A percentile compares a stretch with the other conserved stretches of the same genome.
Evolutionary conservation across 2,329 filamentous ascomycete genomes (phyloP).

Genomic region (Aspergillus amoenus): DNA sequence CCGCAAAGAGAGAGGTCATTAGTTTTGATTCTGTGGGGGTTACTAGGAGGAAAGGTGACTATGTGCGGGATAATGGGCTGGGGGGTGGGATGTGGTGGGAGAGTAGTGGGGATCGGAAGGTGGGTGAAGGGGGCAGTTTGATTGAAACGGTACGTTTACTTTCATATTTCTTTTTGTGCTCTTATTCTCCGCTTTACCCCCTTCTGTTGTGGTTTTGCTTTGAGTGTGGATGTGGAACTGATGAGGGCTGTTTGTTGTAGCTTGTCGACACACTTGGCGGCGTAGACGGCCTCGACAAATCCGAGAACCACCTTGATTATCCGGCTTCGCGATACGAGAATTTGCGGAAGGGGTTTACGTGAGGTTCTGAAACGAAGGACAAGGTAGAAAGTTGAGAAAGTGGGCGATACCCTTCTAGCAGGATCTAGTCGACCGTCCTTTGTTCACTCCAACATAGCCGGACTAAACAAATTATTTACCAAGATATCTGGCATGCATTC

Average conservation of each 20-base stretch:
- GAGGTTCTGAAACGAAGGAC: background rate
- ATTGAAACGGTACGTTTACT: slow-evolving; percentile 54
- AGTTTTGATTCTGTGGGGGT: slow-evolving; percentile 73
- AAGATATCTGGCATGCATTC: background rate
- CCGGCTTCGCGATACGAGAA: slow-evolving; percentile 13
- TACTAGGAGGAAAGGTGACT: slow-evolving; percentile 68
- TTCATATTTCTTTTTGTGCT: background rate
- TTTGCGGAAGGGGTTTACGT: slow-evolving; percentile 7
- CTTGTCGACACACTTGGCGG: slow-evolving; percentile 11
- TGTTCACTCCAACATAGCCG: background rate
- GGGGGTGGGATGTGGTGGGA: slow-evolving; percentile 99
- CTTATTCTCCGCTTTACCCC: background rate
- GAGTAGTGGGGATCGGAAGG: slow-evolving; percentile 70
- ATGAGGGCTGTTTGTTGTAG: background rate
- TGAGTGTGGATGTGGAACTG: background rate
- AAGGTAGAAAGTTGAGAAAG: background rate
- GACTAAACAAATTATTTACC: too few species aligned
- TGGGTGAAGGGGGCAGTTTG: slow-evolving; percentile 59
- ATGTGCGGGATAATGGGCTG: slow-evolving; percentile 64
- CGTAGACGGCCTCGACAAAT: background rate
- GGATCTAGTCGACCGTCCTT: background rate
- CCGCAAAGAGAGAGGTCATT: slow-evolving; percentile 61
- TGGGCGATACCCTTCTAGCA: background rate
- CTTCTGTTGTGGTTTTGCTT: background rate
- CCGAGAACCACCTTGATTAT: slow-evolving; percentile 14